Base-by-base conservation (phyloP, 1,139 yeast species). In the Yamadazyma kanchanaburiensis region DNA sequence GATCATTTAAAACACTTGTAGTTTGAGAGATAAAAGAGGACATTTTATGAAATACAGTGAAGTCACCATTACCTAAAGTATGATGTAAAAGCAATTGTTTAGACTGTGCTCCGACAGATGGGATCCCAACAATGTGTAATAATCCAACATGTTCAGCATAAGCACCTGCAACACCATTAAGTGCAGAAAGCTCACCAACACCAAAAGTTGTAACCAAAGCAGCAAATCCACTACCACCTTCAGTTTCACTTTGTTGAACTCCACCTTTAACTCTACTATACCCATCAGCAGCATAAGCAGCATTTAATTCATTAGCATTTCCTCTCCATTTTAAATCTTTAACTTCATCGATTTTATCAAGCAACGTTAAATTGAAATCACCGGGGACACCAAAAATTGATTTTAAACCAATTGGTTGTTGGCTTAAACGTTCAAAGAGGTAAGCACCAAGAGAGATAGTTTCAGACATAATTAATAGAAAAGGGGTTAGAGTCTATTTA, bases 31-130 rank as follows among this genome's bases (percentile, higher is more conserved):
- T 59, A 42, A 51, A 44, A 11, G 53, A 40, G 25, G 65, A 57
- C 86, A 84, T 84, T 53, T 74, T 67, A 59, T 72, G 74, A 70
- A 83, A 85, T 29, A 80, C 91, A 28, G 82, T 77, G 62, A 82
- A 85, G 59, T 82, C 89, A 42, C 91, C 89, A 60, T 85, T 82
- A 49, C 94, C 95, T 49, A 81, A 67, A 31, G 89, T 81, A 60
- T 81, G 89, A 45, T 64, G 71, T 37, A 64, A 54, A 40, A 64
- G 51, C 45, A 64, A 58, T 40, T 64, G 70, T 55, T 80, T 74
- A 40, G 81, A 70, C 54, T 80, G 87, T 15, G 94, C 71, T 11
- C 80, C 60, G 26, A 74, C 58, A 6, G 80, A 73, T 8, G 70
- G 70, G 21, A 60, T 57, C 19, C 69, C 69, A 5, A 63, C 69